phyloP scores from a whole-genome alignment of 495 filamentous ascomycete species.

The Aspergillus bertholletiae region DNA sequence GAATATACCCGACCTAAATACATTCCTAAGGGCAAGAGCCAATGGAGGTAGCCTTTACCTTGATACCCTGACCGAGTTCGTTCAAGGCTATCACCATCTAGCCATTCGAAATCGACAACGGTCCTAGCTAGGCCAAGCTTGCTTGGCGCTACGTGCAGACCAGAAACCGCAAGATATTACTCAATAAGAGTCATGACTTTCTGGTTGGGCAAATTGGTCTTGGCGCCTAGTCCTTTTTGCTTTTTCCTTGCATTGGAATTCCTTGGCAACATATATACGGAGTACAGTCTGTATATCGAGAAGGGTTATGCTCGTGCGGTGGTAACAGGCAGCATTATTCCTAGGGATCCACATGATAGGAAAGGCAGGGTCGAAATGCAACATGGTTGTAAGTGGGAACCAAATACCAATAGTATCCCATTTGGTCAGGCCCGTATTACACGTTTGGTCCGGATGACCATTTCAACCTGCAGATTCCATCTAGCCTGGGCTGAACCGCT shows the following conservation, averaged over 20 bases:
- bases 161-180: not conserved
- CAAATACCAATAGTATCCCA: too few species aligned
- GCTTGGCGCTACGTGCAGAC: slow-evolving; percentile 7
- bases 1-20: too few species aligned
- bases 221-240: not conserved
- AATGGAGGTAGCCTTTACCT: not conserved
- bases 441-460: too few species aligned
- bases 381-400: too few species aligned
- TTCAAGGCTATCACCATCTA: not conserved
- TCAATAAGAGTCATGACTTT: not conserved
- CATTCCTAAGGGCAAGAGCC: not conserved
- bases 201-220: not conserved
- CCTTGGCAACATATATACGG: slow-evolving; percentile 3
- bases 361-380: too few species aligned
- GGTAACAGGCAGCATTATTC: slow-evolving; percentile 1
- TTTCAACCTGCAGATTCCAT: too few species aligned
- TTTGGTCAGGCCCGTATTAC: too few species aligned
- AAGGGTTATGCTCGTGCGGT: not conserved
- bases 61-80: not conserved
- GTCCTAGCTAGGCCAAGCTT: slow-evolving; percentile 5
- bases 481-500: too few species aligned
- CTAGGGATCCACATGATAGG: too few species aligned
- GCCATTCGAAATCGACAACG: not conserved
- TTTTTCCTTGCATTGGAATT: not conserved
- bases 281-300: too few species aligned